Base-by-base conservation (phyloP, 2,329 filamentous ascomycete species). In the Coniochaeta prunicola region DNA sequence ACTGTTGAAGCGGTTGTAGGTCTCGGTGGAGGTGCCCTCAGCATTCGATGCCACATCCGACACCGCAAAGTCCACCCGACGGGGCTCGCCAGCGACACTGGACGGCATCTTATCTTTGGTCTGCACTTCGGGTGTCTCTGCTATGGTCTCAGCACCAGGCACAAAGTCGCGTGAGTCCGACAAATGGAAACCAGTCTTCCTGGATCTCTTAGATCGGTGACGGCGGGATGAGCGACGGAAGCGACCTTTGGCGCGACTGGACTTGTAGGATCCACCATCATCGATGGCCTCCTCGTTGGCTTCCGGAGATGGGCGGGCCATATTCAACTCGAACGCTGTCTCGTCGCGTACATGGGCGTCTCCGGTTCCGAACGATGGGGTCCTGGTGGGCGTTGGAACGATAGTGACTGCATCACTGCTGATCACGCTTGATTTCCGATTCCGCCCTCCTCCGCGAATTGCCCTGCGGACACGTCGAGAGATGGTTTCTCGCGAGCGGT, bases 401-500 rank as follows among this genome's bases (percentile, higher is more conserved):
- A 42, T 30, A 6, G 62, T 66, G 8, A 68, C 66, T 2, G 80
- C 84, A 15, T 90, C 88, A 61, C 83, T 83, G 33, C 56, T 65
- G 87, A 92, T 66, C 34, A 82, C 78, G 64, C 88, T 93, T 0
- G 89, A 92, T 78, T 93, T 96, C 72, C 90, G 86, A 63, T 84
- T 86, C 67, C 84, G 84, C 57, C 87, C 81, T 53, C 82, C 79
- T 60, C 59, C 60, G 17, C 86, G 87, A 66, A 96, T 87, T 26
- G 88, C 89, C 64, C 88, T 82, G 72, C 86, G 91, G 71, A 96
- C 84, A 59, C 85, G 85, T 68, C 88, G 90, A 2, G 88, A 85
- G 15, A 91, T 89, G 1, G 87, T 91, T 54, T 79, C 77, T 12
- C 74, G 71, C 8, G 80, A 83, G 26, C 72, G 76, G 62, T 85